Base-by-base conservation (phyloP, 2,329 filamentous ascomycete genomes). In the Colletotrichum liaoningense region DNA sequence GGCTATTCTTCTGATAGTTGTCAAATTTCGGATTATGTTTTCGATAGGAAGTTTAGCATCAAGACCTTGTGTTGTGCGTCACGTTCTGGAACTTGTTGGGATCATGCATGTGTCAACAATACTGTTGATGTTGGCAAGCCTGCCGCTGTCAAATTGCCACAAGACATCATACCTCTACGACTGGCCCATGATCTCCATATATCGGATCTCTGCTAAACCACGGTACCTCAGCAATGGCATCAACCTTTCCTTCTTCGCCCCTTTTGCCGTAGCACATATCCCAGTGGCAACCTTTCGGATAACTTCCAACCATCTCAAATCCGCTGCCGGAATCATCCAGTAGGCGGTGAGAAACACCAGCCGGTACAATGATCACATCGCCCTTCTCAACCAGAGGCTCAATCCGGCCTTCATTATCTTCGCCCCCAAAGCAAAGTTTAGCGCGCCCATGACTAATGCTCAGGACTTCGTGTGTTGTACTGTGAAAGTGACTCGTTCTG, bases 201-300 rank as follows among this genome's bases (percentile, higher is more conserved):
- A 79, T 49, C 22, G 76, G 76, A 57, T 77, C 76, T 33, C 49
- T 75, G 14, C 54, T 38, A 42, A 78, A 76, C 77, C 75, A 77
- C 6, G 24, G 54, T 8, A 76, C 16, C 19, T 30, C 42, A 9
- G 26, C 49, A 42, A 77, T 77, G 1, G 19, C 59, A 2, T 69
- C 58, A 3, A 88, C 80, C 77, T 88, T 88, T 7, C 80, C 79
- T 77, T 89, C 87, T 78, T 93, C 92, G 0, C 85, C 88, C 49
- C 84, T 77, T 64, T 84, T 84, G 1, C 92, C 92, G 83, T 93
- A 93, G 77, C 92, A 93, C 92, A 94, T 93, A 80, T 94, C 91
- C 91, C 91, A 94, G 22, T 84, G 86, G 19, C 83, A 83, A 0
- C 86, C 88, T 28, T 76, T 82, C 0, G 91, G 92, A 84, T 94